These are phyloP conservation scores for Bipolaris bicolor DNA, from an alignment of 2,329 filamentous ascomycete genomes.

Conservation along the genomic window DNA sequence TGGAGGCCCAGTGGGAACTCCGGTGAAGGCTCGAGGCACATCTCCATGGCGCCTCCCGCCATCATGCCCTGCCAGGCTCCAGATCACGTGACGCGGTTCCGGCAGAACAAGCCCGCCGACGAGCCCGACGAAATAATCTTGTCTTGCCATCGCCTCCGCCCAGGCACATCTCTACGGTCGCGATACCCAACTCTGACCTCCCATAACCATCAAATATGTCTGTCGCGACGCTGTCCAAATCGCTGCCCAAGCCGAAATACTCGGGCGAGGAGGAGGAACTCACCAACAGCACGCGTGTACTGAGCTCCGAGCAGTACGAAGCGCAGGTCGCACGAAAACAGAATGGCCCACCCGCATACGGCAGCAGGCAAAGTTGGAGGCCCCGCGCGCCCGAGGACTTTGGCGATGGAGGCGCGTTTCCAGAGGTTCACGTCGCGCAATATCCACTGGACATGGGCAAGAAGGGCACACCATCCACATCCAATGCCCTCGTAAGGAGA, in stretches of 20 bases:
- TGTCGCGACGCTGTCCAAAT: conserved; percentile 71
- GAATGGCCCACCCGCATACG: conserved; percentile 85
- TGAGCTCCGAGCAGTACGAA: conserved; percentile 80
- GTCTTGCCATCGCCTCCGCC: conserved; percentile 1
- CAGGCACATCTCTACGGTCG: neutral
- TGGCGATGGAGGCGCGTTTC: conserved; percentile 94
- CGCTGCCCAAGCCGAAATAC: conserved; percentile 89
- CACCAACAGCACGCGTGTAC: conserved; percentile 79
- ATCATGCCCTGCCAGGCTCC: neutral
- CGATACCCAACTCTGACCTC: neutral
- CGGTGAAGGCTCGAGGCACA: neutral
- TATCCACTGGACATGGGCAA: conserved; percentile 95
- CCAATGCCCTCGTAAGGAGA: conserved; percentile 89
- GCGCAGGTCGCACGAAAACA: conserved; percentile 76
- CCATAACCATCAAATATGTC: conserved; percentile 37
- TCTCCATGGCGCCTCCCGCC: neutral
- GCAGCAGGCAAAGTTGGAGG: conserved; percentile 86
- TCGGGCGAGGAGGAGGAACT: conserved; percentile 87
- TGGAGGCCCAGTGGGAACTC: neutral
- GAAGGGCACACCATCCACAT: conserved; percentile 65
- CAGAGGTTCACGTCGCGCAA: conserved; percentile 90
- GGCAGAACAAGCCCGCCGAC: conserved; percentile 11
- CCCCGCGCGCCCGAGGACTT: conserved; percentile 89
- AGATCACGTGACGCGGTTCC: conserved; percentile 18
- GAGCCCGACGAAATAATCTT: conserved; percentile 17